These are phyloP conservation scores for Didymella exigua DNA, from an alignment of 2,329 filamentous ascomycete species.

Conservation along the genomic window DNA sequence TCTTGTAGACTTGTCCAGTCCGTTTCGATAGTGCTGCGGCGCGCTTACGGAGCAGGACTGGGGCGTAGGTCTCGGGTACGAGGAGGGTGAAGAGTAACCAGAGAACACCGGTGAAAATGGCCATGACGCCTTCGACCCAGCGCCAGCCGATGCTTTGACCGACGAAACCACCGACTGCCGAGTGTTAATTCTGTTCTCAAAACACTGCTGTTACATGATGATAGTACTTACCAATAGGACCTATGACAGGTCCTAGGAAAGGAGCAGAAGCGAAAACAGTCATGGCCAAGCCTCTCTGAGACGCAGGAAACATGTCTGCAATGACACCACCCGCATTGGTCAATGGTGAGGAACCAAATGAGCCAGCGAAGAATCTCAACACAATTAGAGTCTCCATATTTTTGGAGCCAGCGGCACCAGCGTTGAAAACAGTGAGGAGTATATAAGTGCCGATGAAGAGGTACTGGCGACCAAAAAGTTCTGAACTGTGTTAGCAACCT, in stretches of 20 bases:
- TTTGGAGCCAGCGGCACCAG: constrained; percentile 51
- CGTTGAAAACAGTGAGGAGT: constrained; percentile 49
- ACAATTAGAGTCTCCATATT: constrained; percentile 54
- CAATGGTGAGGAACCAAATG: constrained; percentile 50
- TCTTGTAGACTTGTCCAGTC: constrained; percentile 62
- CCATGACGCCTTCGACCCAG: constrained; percentile 57
- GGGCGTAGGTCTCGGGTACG: constrained; percentile 65
- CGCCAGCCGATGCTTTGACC: constrained; percentile 30
- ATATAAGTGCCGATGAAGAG: constrained; percentile 47
- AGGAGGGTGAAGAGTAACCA: constrained; percentile 34
- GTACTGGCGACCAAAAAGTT: constrained; percentile 60
- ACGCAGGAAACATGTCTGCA: constrained; percentile 19
- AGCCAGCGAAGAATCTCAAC: constrained; percentile 54
- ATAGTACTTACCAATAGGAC: constrained; percentile 47
- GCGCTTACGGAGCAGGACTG: constrained; percentile 66
- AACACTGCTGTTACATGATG: fast-evolving
- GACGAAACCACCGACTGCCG: constrained; percentile 23
- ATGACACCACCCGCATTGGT: constrained; percentile 53
- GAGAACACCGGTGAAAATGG: constrained; percentile 52
- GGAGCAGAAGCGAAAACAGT: constrained; percentile 52
- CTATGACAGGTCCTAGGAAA: constrained; percentile 56
- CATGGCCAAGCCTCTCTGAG: constrained; percentile 53
- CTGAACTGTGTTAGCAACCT: constrained; percentile 32
- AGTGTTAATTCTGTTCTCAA: constrained; percentile 42
- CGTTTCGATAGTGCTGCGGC: constrained; percentile 64